Base-by-base conservation (phyloP, 2,329 filamentous ascomycete genomes). In the Akanthomyces muscarius region DNA sequence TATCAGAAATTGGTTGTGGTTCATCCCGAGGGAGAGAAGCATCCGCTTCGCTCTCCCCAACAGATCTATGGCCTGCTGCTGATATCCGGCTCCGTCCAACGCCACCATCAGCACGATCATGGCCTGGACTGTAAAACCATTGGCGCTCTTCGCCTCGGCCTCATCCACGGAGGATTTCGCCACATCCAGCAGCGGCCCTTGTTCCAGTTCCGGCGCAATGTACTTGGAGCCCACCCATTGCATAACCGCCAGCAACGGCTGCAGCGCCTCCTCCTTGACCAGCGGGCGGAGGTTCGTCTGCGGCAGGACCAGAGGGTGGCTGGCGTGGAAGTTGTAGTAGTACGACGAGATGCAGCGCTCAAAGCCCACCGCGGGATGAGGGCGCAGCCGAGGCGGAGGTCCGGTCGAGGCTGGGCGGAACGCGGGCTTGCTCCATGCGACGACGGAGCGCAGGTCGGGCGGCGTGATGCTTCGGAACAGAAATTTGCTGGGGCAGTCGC, bases 1-100 rank as follows among this genome's bases (percentile, higher is more conserved):
- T 4, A 10, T 21, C 0, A 28, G 2, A 16, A 50, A 30, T 21
- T n/a, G 45, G 5, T 14, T 6, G 5, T 18, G 36, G 28, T 61
- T 61, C 48, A 87, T 83, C 11, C 84, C 83, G 3, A 61, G 58
- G 1, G 38, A 30, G 11, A 56, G 45, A 10, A 42, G 21, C 44
- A 52, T 33, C 2, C 18, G 8, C 6, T 62, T 62, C 6, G 52
- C 36, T 8, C 44, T 33, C 1, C 2, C 3, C 28, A 62, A n/a
- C 23, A 62, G 8, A 11, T 50, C 42, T 11, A 51, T 30, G 16
- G 61, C 52, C 45, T 51, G 41, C 18, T 62, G 28, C 23, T 23
- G 16, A 18, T 62, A 23, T 10, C 61, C 61, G 6, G 44, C n/a
- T 1, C 51, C 61, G 33, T 62, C 52, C 36, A 62, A 25, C 36